Evolutionary conservation across 148 eudicot genomes (phyloP), one percentile per base, ranked within the genome.

Genomic region (Rheum nobile): DNA sequence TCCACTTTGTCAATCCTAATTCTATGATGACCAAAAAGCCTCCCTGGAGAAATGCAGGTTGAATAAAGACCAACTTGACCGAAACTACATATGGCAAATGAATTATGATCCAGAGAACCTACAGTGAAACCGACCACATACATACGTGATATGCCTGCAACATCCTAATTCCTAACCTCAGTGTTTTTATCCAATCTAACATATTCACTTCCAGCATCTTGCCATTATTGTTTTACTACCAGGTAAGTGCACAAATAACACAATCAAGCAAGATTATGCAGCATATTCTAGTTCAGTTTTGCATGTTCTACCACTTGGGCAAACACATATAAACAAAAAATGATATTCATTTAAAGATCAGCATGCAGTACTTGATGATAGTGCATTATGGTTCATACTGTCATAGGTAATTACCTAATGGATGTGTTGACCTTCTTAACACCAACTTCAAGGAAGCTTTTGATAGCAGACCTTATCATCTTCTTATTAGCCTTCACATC

Each of bases 401-500:
- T 38, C 22, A 38, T 2, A 71, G 8, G 16, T 11, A 22, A 41
- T 80, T 50, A 83, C 86, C 86, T 80, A 74, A 83, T 83, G 14
- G 77, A 79, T 69, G 86, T 83, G 46, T 83, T 83, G 38, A 81
- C 74, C 70, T 81, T 81, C 35, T 75, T 76, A 74, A 67, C 74
- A 12, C 72, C 63, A 41, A 78, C 84, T 1, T 69, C 76, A 67
- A 81, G 78, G 55, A 81, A 54, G 81, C 71, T 83, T 6, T 44
- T 80, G 75, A 83, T 48, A 39, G 86, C 83, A 47, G 75, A 75
- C 68, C 72, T 83, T 19, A 83, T 83, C 86, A 80, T 83, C 61
- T 78, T 77, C 38, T 83, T 83, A 65, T 83, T 83, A 75, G 86
- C 83, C 77, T 82, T 82, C 24, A 80, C 79, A 73, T 83, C 83